These are phyloP conservation scores for Climacium dendroides DNA, from an alignment of 225 moss, liverwort and hornwort species.

Conservation along the genomic window DNA sequence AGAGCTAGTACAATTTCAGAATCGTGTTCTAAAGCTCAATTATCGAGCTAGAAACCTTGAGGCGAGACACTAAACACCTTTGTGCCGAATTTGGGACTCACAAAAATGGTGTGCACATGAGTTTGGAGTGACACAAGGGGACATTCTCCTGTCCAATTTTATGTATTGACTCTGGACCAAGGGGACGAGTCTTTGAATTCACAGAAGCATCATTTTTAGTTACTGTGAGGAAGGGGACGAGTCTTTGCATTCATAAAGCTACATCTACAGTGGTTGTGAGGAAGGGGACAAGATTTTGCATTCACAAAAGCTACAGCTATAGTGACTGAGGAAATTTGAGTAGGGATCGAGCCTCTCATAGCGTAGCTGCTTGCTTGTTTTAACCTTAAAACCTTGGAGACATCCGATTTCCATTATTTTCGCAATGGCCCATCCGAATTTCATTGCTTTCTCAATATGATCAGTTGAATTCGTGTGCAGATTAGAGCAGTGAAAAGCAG, in stretches of 20 bases:
- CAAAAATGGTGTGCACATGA: neutral
- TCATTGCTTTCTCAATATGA: neutral
- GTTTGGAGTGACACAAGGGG: neutral
- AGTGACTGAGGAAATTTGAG: neutral
- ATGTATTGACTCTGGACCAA: neutral
- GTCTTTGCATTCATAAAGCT: neutral
- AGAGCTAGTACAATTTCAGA: neutral
- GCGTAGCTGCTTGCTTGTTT: neutral
- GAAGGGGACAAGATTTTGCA: neutral
- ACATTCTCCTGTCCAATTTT: neutral
- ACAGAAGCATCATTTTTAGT: neutral
- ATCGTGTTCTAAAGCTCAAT: neutral
- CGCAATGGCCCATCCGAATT: neutral
- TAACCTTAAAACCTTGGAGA: no score
- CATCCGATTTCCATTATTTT: neutral
- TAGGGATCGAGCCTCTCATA: no score
- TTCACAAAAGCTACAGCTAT: neutral
- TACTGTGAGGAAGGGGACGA: neutral
- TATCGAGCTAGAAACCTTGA: neutral
- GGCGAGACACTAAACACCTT: neutral
- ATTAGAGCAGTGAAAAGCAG: slow-evolving; percentile 47
- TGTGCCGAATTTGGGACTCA: neutral
- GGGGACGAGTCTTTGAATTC: neutral
- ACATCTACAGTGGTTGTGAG: neutral
- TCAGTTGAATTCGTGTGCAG: slow-evolving; percentile 20